Percentiles rank a stretch among this genome's conserved stretches.
phyloP scores from a whole-genome alignment of 1,139 yeast genomes.

The Keqinozyma sinolaborantium region DNA sequence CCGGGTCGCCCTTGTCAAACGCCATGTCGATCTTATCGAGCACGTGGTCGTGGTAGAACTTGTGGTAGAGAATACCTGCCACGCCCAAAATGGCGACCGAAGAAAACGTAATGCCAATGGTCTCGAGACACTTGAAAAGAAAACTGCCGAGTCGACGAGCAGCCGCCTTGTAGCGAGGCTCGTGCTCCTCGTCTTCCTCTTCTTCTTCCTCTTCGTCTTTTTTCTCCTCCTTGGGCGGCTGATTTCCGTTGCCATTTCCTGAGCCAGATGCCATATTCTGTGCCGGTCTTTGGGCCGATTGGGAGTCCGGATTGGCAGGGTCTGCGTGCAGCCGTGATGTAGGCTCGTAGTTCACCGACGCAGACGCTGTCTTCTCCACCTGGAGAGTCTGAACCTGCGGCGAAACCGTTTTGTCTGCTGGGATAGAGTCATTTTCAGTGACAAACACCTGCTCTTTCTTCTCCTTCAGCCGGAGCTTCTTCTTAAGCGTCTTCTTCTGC shows the following conservation, averaged over 20 bases:
- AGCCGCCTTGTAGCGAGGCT: constrained; percentile 9
- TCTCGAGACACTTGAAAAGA: constrained; percentile 55
- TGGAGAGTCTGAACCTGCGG: constrained; percentile 8
- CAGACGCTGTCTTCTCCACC: constrained; percentile 1
- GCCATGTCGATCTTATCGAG: constrained; percentile 63
- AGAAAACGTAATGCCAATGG: constrained; percentile 74
- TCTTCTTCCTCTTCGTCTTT: constrained; percentile 13
- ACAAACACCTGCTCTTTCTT: constrained; percentile 7
- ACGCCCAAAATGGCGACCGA: constrained; percentile 67
- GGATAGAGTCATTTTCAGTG: constrained; percentile 15
- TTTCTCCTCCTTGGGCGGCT: constrained; percentile 8
- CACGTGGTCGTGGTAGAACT: constrained; percentile 57
- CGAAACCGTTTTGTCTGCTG: constrained; percentile 11
- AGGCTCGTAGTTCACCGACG: neutral
- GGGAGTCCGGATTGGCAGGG: constrained; percentile 16
- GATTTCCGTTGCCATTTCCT: constrained; percentile 7
- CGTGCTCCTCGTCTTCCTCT: constrained; percentile 12
- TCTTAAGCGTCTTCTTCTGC: constrained; percentile 21
- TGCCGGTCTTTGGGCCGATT: constrained; percentile 21
- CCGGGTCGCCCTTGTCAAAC: constrained; percentile 67
- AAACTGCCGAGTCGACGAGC: constrained; percentile 10
- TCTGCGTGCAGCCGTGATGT: neutral
- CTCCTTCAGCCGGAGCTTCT: constrained; percentile 14
- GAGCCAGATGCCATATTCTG: constrained; percentile 12
- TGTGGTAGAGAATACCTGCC: constrained; percentile 71